Conservation (phyloP, 768 basidiomycete species). For the Termitomyces sp. region DNA sequence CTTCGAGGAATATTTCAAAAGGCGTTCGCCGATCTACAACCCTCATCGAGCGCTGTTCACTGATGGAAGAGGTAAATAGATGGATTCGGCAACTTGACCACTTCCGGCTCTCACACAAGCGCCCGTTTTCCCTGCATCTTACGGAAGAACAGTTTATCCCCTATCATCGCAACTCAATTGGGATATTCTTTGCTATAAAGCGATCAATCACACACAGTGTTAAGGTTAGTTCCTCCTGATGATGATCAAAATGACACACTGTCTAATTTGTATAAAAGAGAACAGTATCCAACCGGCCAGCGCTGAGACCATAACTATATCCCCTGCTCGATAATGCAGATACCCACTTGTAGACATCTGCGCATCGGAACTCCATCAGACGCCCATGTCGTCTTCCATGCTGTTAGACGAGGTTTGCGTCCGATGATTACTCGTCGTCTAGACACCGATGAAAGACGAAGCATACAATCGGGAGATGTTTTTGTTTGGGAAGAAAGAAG, state of each 20-base stretch:
- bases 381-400: slow-evolving; percentile 73
- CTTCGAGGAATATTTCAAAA: not conserved
- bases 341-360: slow-evolving; percentile 59
- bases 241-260: slow-evolving; percentile 20
- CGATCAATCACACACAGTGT: slow-evolving; percentile 18
- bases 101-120: not conserved
- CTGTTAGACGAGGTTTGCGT: slow-evolving; percentile 48
- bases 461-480: slow-evolving; percentile 65
- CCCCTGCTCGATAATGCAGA: slow-evolving; percentile 39
- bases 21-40: not conserved
- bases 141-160: not conserved
- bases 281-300: not conserved
- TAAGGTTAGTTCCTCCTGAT: slow-evolving; percentile 18
- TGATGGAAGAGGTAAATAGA: not conserved
- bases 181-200: slow-evolving; percentile 4
- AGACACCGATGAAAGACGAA: slow-evolving; percentile 69
- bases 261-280: slow-evolving; percentile 14
- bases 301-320: not conserved
- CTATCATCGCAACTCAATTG: not conserved
- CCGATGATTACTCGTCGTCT: slow-evolving; percentile 69
- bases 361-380: slow-evolving; percentile 61
- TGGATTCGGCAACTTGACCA: not conserved
- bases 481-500: slow-evolving; percentile 85
- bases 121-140: not conserved
- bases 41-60: not conserved